A percentile compares a stretch with the other conserved stretches of the same genome.
Evolutionary conservation across 2,329 filamentous ascomycete species (phyloP).

Genomic region (Fusarium aywerte): DNA sequence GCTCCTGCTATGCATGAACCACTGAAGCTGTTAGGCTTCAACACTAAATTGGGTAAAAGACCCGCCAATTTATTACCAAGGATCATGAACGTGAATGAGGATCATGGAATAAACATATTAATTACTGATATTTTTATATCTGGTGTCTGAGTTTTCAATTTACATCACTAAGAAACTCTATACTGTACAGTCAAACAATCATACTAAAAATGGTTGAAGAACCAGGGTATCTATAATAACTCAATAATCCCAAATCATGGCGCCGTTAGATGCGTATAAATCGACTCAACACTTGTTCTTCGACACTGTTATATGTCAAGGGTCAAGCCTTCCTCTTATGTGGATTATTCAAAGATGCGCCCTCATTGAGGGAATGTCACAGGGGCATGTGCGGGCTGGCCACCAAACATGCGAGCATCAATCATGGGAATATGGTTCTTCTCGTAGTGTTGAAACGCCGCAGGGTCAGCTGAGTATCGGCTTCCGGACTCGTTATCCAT

Average conservation of each 20-base stretch:
- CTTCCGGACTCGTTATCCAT: conserved; percentile 57
- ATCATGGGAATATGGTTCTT: conserved; percentile 63
- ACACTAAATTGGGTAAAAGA: conserved; percentile 21
- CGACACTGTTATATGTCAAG: not conserved
- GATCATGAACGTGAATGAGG: not conserved
- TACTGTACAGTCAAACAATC: conserved; percentile 30
- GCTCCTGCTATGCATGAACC: conserved; percentile 5
- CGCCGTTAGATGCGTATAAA: conserved; percentile 41
- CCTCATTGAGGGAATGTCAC: conserved; percentile 40
- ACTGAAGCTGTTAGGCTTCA: conserved; percentile 37
- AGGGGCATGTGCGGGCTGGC: conserved; percentile 41
- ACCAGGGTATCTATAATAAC: conserved; percentile 47
- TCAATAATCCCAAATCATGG: conserved; percentile 34
- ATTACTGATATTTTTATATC: not conserved
- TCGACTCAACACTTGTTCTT: conserved; percentile 11
- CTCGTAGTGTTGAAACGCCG: conserved; percentile 57
- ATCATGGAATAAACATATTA: not conserved
- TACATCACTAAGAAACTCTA: conserved; percentile 5
- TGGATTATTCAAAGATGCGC: not conserved
- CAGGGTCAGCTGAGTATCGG: conserved; percentile 56
- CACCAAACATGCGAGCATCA: conserved; percentile 56
- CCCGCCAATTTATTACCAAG: conserved; percentile 7
- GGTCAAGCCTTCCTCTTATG: not conserved
- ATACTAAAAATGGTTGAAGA: conserved; percentile 17
- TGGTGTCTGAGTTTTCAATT: not conserved